Evolutionary conservation across 495 filamentous ascomycete species (phyloP).

Genomic region (Penicillium riverlandense): DNA sequence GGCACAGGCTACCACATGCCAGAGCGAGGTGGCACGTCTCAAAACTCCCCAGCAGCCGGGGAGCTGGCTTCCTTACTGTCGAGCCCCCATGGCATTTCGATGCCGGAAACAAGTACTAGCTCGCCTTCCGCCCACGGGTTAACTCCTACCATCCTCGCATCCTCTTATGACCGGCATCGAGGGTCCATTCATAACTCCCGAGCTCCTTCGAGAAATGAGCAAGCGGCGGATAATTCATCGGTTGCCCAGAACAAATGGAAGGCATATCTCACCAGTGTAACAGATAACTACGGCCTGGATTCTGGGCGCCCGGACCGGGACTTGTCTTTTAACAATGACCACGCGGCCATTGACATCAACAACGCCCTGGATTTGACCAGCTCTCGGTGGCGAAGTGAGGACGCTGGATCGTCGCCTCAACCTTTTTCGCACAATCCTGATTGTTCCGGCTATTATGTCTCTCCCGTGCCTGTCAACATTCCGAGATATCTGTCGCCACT

Average conservation of each 20-base stretch:
- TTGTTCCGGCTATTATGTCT: conserved; percentile 55
- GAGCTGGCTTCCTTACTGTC: conserved; percentile 1
- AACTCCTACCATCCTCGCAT: background rate
- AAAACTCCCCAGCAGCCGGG: background rate
- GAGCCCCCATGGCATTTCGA: conserved; percentile 1
- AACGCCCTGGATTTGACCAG: conserved; percentile 26
- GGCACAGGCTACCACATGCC: background rate
- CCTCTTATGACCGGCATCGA: background rate
- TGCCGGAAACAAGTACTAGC: background rate
- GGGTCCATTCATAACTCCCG: conserved; percentile 2
- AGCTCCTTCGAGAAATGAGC: background rate
- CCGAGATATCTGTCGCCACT: conserved; percentile 59
- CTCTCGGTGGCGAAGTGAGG: conserved; percentile 8
- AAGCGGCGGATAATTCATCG: conserved; percentile 7
- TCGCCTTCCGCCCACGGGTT: conserved; percentile 1
- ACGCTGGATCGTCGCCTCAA: background rate
- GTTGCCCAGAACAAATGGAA: conserved; percentile 31
- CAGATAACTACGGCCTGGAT: conserved; percentile 58
- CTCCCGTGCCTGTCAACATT: conserved; percentile 60
- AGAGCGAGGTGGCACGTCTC: background rate
- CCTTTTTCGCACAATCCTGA: conserved; percentile 6
- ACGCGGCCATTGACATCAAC: conserved; percentile 42
- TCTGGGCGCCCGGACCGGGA: conserved; percentile 62
- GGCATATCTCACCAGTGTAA: conserved; percentile 33
- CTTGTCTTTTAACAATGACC: conserved; percentile 62